phyloP scores from a whole-genome alignment of 1,139 yeast species.

The Candida freyschussii region DNA sequence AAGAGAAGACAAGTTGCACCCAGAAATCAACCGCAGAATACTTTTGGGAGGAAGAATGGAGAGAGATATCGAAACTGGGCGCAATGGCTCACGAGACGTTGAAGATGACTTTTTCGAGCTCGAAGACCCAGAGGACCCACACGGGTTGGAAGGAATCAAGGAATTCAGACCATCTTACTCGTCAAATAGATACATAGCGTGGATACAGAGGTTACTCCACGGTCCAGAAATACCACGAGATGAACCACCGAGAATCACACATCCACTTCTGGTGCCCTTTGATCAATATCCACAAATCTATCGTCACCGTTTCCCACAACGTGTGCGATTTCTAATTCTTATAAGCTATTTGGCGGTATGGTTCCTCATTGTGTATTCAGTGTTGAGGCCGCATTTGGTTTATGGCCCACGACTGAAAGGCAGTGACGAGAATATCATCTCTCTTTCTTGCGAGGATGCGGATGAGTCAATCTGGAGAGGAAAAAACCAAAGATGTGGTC shows the following conservation, averaged over 20 bases:
- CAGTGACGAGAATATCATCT: slow-evolving; percentile 22
- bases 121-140: no score
- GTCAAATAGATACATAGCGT: neutral
- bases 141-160: no score
- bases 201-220: slow-evolving; percentile 34
- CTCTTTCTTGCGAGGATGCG: slow-evolving; percentile 39
- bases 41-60: no score
- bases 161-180: neutral
- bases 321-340: slow-evolving; percentile 31
- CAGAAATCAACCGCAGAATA: no score
- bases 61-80: no score
- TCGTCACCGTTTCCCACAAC: slow-evolving; percentile 28
- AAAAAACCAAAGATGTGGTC: slow-evolving; percentile 70
- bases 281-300: slow-evolving; percentile 44
- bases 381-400: slow-evolving; percentile 26
- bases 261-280: slow-evolving; percentile 26
- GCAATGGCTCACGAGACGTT: no score
- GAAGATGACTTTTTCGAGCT: no score
- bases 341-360: slow-evolving; percentile 17
- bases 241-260: slow-evolving; percentile 38
- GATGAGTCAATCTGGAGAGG: slow-evolving; percentile 62
- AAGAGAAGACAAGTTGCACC: no score
- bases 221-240: slow-evolving; percentile 52
- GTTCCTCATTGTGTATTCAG: slow-evolving; percentile 8
- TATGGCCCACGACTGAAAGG: slow-evolving; percentile 26